A percentile compares a stretch with the other conserved stretches of the same genome.
Evolutionary conservation across 2,329 filamentous ascomycete species (phyloP).

Genomic region (Diaporthe sp.): DNA sequence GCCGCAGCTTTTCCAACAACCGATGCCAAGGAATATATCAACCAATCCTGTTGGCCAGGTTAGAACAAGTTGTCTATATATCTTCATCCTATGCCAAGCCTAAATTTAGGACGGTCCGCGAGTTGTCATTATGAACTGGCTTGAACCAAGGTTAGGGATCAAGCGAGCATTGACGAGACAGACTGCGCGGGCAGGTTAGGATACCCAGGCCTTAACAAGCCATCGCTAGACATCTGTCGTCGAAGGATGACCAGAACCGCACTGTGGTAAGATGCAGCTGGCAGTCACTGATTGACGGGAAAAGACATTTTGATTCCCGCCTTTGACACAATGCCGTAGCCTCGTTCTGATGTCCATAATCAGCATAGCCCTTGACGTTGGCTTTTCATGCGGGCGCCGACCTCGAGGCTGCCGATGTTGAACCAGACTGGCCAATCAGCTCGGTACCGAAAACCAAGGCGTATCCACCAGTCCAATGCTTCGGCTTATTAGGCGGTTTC

Average conservation of each 20-base stretch:
- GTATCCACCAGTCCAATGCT: conserved; percentile 20
- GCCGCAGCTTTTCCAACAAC: not conserved
- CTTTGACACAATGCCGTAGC: not conserved
- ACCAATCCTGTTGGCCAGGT: not conserved
- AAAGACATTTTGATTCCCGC: not conserved
- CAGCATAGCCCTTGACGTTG: conserved; percentile 5
- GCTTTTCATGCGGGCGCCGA: conserved; percentile 12
- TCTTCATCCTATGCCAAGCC: not conserved
- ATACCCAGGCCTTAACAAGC: not conserved
- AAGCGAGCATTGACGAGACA: not conserved
- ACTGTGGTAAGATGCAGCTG: not conserved
- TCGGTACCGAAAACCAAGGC: not conserved
- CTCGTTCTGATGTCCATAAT: conserved; percentile 14
- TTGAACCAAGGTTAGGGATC: not conserved
- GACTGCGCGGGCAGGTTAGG: not conserved
- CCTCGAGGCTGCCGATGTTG: conserved; percentile 21
- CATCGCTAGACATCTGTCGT: not conserved
- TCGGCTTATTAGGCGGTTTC: conserved; percentile 26
- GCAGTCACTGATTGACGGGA: not conserved
- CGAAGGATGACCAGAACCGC: not conserved
- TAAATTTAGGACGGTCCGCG: not conserved
- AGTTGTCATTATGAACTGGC: not conserved
- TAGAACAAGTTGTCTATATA: not conserved
- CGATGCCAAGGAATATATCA: not conserved
- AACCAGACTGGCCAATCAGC: conserved; percentile 21